A percentile compares a stretch with the other conserved stretches of the same genome.
Conservation (phyloP, 2,329 filamentous ascomycete genomes). For the Aspergillus hortae region DNA sequence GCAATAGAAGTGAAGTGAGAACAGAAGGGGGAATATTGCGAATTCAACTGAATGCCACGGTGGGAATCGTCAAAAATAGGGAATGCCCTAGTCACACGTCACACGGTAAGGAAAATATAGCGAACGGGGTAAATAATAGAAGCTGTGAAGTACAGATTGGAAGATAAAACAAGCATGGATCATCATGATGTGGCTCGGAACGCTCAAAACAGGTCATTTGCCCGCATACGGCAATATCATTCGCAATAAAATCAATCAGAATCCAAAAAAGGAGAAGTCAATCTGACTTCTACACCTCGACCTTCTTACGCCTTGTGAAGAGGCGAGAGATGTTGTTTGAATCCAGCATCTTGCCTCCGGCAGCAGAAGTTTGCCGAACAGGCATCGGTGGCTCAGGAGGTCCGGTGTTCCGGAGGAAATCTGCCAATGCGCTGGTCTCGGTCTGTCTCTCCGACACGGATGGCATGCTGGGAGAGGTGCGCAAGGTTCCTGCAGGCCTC, state of each 20-base stretch:
- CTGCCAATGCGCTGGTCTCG: slow-evolving; percentile 65
- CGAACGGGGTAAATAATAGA: background rate
- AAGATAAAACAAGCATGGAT: slow-evolving; percentile 8
- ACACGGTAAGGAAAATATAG: background rate
- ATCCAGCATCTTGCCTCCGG: slow-evolving; percentile 19
- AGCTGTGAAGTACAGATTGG: background rate
- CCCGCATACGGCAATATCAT: slow-evolving; percentile 8
- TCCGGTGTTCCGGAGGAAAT: slow-evolving; percentile 67
- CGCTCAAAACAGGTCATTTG: slow-evolving; percentile 10
- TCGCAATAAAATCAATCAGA: slow-evolving; percentile 11
- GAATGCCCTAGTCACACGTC: slow-evolving; percentile 4
- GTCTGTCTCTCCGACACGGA: slow-evolving; percentile 26
- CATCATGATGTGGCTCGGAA: slow-evolving; percentile 12
- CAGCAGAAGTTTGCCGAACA: slow-evolving; percentile 18
- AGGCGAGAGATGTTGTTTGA: slow-evolving; percentile 27
- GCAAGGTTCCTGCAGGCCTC: slow-evolving; percentile 21
- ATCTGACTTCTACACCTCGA: slow-evolving; percentile 18
- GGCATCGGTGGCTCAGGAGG: slow-evolving; percentile 50
- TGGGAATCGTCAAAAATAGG: background rate
- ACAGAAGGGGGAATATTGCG: no score
- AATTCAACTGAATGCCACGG: no score
- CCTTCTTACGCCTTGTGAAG: slow-evolving; percentile 31
- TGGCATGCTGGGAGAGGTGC: slow-evolving; percentile 15
- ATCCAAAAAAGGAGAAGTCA: slow-evolving; percentile 6
- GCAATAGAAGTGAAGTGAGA: no score